A percentile compares a stretch with the other conserved stretches of the same genome.
Conservation (phyloP, 345 rosid species). For the Hibiscus trionum region DNA sequence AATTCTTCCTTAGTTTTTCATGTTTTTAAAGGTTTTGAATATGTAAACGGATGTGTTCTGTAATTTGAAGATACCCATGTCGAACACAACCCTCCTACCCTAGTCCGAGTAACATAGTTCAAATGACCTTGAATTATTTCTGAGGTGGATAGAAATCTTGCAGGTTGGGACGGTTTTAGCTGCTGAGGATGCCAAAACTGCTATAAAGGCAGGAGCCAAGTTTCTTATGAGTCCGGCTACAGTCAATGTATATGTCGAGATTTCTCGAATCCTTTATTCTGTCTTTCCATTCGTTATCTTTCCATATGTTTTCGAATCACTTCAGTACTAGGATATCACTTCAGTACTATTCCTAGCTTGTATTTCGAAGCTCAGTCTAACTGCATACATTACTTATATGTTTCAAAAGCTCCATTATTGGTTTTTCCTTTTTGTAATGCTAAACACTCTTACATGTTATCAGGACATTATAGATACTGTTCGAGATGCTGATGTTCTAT, state of each 20-base stretch:
- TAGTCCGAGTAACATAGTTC: too few relatives aligned
- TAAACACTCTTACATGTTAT: conserved; percentile 12
- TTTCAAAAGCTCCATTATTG: background rate
- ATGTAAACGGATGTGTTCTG: too few relatives aligned
- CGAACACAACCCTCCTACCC: too few relatives aligned
- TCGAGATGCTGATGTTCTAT: conserved; percentile 27
- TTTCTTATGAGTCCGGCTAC: conserved; percentile 57
- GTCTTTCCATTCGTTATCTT: background rate
- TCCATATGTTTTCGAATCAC: background rate
- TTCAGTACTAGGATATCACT: background rate
- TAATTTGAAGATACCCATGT: too few relatives aligned
- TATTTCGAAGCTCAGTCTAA: background rate
- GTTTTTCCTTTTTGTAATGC: background rate
- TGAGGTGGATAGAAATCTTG: background rate
- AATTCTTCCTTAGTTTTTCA: too few relatives aligned
- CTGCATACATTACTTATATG: background rate
- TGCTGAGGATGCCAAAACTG: conserved; percentile 34
- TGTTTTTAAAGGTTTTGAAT: too few relatives aligned
- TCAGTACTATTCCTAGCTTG: background rate
- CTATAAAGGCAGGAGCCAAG: conserved; percentile 41
- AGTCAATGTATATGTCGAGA: conserved; percentile 25
- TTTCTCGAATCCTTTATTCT: background rate
- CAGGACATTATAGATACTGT: conserved; percentile 37
- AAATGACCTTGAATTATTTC: too few relatives aligned
- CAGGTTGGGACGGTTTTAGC: conserved; percentile 52